Base-by-base conservation (phyloP, 495 filamentous ascomycete species). In the Opeltia flavorubescens region DNA sequence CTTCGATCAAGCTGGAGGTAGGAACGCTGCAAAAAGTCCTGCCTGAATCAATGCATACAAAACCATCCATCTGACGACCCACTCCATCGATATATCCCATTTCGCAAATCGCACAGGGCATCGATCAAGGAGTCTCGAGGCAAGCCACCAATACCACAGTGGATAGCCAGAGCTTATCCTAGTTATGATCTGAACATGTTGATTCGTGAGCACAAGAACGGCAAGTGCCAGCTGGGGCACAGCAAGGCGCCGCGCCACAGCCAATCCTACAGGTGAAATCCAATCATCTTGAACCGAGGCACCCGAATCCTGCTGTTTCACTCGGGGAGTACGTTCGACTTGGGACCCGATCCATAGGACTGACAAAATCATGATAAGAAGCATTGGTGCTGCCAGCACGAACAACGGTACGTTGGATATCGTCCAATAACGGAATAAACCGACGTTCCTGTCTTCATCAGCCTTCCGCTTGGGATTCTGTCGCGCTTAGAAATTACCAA, bases 121-220 rank as follows among this genome's bases (percentile, higher is more conserved):
- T 28, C 54, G 46, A 44, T 52, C 54, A 20, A 59, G 23, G n/a
- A 64, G 63, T 35, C 56, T 57, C 26, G 62, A 72, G 23, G 69
- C 79, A 31, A 89, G 38, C 69, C 80, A 91, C 76, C 83, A 83
- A 58, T 94, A 88, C 86, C 86, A 94, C 23, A 95, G 55, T 25
- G 86, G 83, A 62, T 87, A 95, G 0, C 82, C 87, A 0, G 89
- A 94, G 2, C 85, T 81, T 13, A 98, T 77, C 26, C 91, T 73
- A 30, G 81, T 91, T 51, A 96, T 81, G 48, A 96, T 93, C 62
- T 98, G 91, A 11, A 94, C 83, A 52, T 98, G 91, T 52, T 89
- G 93, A 40, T 62, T 83, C 7, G 80, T 83, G 23, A 89, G 54
- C 6, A 86, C 84, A 53, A 89, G 61, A 9, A 75, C 50, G 0